phyloP scores from a whole-genome alignment of 2,329 filamentous ascomycete species.

The Elsinoe necatrix region DNA sequence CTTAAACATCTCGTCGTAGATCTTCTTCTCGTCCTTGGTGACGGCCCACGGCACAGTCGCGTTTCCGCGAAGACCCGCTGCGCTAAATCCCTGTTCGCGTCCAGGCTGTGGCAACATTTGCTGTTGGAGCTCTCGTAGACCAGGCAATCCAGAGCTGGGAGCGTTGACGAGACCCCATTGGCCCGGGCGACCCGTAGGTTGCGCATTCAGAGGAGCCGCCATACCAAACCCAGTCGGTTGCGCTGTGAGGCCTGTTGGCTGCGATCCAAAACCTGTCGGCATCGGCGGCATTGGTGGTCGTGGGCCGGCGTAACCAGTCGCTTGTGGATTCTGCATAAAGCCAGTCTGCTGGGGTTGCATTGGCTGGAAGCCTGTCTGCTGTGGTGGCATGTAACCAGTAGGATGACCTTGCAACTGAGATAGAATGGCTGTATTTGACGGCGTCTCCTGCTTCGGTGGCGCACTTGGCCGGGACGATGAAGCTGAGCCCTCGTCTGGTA shows the following conservation, averaged over 20 bases:
- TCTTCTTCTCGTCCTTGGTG: constrained; percentile 95
- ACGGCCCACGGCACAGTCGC: constrained; percentile 97
- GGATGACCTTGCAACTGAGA: constrained; percentile 48
- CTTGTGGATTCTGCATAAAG: constrained; percentile 55
- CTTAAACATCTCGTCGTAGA: constrained; percentile 89
- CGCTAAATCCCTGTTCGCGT: constrained; percentile 78
- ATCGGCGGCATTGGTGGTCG: constrained; percentile 72
- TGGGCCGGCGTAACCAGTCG: constrained; percentile 72
- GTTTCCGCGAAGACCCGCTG: constrained; percentile 80
- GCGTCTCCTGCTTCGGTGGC: constrained; percentile 53
- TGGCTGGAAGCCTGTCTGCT: constrained; percentile 40
- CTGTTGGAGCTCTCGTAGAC: constrained; percentile 84
- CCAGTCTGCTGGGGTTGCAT: constrained; percentile 49
- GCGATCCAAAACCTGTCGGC: constrained; percentile 60
- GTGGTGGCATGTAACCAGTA: constrained; percentile 48
- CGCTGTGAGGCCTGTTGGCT: constrained; percentile 47
- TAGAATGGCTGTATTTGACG: constrained; percentile 58
- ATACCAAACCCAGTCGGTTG: constrained; percentile 54
- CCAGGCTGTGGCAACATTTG: constrained; percentile 97
- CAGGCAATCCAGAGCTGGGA: constrained; percentile 78
- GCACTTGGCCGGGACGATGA: constrained; percentile 34
- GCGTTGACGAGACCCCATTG: constrained; percentile 99
- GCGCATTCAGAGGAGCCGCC: constrained; percentile 66
- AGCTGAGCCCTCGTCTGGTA: constrained; percentile 58
- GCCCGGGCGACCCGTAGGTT: constrained; percentile 84